Evolutionary conservation across 2,329 filamentous ascomycete genomes (phyloP).

Genomic region (Pyrenophora teres): DNA sequence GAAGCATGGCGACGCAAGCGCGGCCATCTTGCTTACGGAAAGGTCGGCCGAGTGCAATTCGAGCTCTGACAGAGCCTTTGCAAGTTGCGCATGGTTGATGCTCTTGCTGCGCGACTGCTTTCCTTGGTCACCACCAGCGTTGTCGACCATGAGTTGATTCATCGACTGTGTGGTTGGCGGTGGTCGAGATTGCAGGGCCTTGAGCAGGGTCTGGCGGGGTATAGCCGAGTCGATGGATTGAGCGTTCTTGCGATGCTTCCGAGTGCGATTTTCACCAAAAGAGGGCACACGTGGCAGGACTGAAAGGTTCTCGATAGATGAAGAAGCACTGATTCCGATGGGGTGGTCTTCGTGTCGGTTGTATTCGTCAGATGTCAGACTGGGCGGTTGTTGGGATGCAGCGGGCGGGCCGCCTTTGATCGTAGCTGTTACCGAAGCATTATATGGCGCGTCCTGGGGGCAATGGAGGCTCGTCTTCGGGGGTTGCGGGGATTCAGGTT

Average conservation of each 20-base stretch:
- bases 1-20: slow-evolving; percentile 91
- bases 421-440: slow-evolving; percentile 39
- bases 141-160: slow-evolving; percentile 62
- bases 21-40: slow-evolving; percentile 58
- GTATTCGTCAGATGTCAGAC: slow-evolving; percentile 34
- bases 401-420: slow-evolving; percentile 34
- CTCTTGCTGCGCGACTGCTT: slow-evolving; percentile 37
- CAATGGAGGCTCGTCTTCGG: slow-evolving; percentile 32
- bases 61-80: slow-evolving; percentile 60
- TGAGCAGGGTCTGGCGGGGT: slow-evolving; percentile 80
- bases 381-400: slow-evolving; percentile 21
- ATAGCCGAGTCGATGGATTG: slow-evolving; percentile 65
- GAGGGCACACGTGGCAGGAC: slow-evolving; percentile 40
- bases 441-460: slow-evolving; percentile 25
- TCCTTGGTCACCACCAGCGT: slow-evolving; percentile 42
- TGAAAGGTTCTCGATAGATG: slow-evolving; percentile 45
- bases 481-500: slow-evolving; percentile 34
- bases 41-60: slow-evolving; percentile 53
- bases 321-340: slow-evolving; percentile 34
- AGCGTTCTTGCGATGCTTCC: slow-evolving; percentile 48
- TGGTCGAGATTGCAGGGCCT: slow-evolving; percentile 71
- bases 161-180: slow-evolving; percentile 63
- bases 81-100: slow-evolving; percentile 61
- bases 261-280: slow-evolving; percentile 45
- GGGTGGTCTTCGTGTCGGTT: slow-evolving; percentile 23